phyloP scores from a whole-genome alignment of 2,329 filamentous ascomycete species.

The Claviceps cyperi region DNA sequence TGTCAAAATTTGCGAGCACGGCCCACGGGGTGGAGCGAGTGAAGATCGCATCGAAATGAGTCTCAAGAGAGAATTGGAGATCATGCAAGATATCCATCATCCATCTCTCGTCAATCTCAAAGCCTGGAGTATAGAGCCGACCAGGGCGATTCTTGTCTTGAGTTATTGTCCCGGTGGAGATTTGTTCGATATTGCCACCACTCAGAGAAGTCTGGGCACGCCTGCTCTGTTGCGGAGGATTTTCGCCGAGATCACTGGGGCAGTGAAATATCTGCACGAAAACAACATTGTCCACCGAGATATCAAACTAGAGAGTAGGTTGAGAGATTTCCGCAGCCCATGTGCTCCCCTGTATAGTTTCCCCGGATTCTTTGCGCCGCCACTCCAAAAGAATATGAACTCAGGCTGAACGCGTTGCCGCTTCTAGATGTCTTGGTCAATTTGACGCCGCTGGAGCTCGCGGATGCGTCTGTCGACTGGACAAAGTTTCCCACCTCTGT shows the following conservation, averaged over 20 bases:
- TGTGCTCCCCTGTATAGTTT: not conserved
- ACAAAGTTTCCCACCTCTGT: slow-evolving; percentile 65
- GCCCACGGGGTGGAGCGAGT: slow-evolving; percentile 81
- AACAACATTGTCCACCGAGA: slow-evolving; percentile 87
- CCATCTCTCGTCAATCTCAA: slow-evolving; percentile 84
- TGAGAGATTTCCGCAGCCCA: not conserved
- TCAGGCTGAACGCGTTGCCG: not conserved
- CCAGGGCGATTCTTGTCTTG: slow-evolving; percentile 70
- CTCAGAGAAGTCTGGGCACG: slow-evolving; percentile 51
- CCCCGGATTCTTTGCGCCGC: not conserved
- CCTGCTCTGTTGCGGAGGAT: slow-evolving; percentile 64
- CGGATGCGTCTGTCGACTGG: slow-evolving; percentile 52
- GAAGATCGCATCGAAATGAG: slow-evolving; percentile 89
- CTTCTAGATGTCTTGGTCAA: slow-evolving; percentile 80
- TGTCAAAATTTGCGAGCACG: slow-evolving; percentile 90
- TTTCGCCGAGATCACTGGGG: slow-evolving; percentile 77
- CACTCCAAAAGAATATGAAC: not conserved
- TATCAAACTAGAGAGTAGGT: slow-evolving; percentile 88
- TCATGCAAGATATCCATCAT: slow-evolving; percentile 76
- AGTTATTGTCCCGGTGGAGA: slow-evolving; percentile 91
- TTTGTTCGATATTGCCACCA: slow-evolving; percentile 79
- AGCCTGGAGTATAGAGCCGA: slow-evolving; percentile 76
- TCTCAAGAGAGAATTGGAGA: slow-evolving; percentile 86
- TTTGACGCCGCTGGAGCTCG: slow-evolving; percentile 52
- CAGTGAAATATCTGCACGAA: slow-evolving; percentile 72